Conservation (phyloP, 176 grass and related monocot genomes). For the Carex myosuroides region DNA sequence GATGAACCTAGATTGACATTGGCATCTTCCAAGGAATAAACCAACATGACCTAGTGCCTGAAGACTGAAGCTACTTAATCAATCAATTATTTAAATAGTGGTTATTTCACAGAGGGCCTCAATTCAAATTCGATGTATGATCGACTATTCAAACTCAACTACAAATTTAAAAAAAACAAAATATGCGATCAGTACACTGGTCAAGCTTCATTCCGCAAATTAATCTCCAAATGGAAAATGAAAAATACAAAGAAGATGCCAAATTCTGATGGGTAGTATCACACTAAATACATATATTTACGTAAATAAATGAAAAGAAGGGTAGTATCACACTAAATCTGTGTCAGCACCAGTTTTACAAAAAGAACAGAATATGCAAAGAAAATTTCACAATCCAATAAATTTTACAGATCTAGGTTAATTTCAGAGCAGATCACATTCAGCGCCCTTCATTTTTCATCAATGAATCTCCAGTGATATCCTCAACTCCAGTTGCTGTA, state of each 20-base stretch:
- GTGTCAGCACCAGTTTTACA: not conserved
- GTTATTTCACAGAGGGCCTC: not conserved
- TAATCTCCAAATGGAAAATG: not conserved
- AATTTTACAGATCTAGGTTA: not conserved
- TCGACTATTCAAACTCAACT: not conserved
- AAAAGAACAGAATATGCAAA: not conserved
- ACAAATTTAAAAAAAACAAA: too few species aligned
- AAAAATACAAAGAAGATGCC: not conserved
- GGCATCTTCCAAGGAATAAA: not conserved
- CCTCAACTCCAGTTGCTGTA: not conserved
- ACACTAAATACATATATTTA: constrained; percentile 7
- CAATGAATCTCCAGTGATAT: not conserved
- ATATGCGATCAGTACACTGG: too few species aligned
- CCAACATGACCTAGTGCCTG: not conserved
- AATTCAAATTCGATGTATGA: not conserved
- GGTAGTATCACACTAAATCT: not conserved
- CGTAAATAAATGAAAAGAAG: constrained; percentile 24
- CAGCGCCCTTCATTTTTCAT: not conserved
- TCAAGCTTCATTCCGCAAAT: not conserved
- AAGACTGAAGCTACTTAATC: not conserved
- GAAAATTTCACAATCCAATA: not conserved
- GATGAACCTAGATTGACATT: not conserved
- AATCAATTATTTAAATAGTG: not conserved
- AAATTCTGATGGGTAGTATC: not conserved
- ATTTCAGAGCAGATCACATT: not conserved